Percentiles rank a stretch among this genome's conserved stretches.
These are phyloP conservation scores for Colletotrichum melonis DNA, from an alignment of 2,329 filamentous ascomycete species.

Conservation along the genomic window DNA sequence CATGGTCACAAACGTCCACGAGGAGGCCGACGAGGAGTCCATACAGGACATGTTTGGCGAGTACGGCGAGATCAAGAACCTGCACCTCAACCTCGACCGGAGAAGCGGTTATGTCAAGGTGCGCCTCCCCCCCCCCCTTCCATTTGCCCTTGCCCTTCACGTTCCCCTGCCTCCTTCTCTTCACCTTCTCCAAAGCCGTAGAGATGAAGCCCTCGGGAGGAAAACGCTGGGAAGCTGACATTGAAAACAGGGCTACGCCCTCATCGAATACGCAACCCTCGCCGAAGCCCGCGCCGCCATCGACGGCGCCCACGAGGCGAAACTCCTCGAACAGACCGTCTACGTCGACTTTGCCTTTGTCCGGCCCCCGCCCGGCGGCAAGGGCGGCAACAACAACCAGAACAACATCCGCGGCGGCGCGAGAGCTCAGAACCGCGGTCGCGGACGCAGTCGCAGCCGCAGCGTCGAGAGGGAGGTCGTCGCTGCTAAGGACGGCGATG, in stretches of 20 bases:
- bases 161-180: too few relatives aligned
- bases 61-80: constrained; percentile 87
- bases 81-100: constrained; percentile 85
- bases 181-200: neutral
- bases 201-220: neutral
- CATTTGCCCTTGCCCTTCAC: too few relatives aligned
- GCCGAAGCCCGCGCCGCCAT: constrained; percentile 85
- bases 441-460: constrained; percentile 47
- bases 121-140: too few relatives aligned
- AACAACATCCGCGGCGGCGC: constrained; percentile 52
- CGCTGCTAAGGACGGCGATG: constrained; percentile 10
- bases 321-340: constrained; percentile 85
- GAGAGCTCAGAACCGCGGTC: constrained; percentile 50
- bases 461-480: constrained; percentile 27
- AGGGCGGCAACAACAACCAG: constrained; percentile 46
- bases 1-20: constrained; percentile 87
- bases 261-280: constrained; percentile 86
- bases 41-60: constrained; percentile 85
- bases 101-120: constrained; percentile 91
- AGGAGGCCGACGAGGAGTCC: constrained; percentile 87
- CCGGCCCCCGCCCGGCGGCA: constrained; percentile 72
- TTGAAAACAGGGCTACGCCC: constrained; percentile 75
- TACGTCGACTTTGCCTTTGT: constrained; percentile 89
- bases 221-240: neutral
- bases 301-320: constrained; percentile 80